Base-by-base conservation (phyloP, 2,329 filamentous ascomycete species). In the Balansia obtecta region DNA sequence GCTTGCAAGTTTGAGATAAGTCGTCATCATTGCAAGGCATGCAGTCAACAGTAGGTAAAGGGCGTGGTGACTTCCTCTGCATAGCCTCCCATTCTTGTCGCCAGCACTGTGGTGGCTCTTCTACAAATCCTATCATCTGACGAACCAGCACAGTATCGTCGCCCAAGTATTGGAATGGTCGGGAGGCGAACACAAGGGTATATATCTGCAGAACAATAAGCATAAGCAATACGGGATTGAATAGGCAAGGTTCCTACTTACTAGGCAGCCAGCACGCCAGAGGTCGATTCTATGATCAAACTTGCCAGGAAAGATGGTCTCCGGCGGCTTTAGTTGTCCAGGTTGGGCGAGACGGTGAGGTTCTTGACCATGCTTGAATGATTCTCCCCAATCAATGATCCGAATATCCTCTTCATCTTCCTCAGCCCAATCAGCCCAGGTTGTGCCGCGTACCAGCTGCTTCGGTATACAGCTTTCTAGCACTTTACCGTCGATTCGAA, bases 201-300 rank as follows among this genome's bases (percentile, higher is more conserved):
- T 33, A 34, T 38, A 4, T 45, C 43, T 45, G 20, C 30, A 11
- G 18, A 12, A n/a, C 16, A 48, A 38, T 48, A 4, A 48, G 46
- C 18, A 30, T 48, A 22, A 22, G 2, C 4, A 22, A 11, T 32
- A 11, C 32, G 46, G 27, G 13, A 18, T 41, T 13, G 20, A 32
- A 37, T 16, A 18, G 46, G 16, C 33, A 41, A n/a, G 13, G 13
- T 15, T n/a, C n/a, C n/a, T n/a, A 20, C 46, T 48, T 48, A 48
- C 46, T 30, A 48, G 33, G 46, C 46, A 42, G 18, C 33, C 46
- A n/a, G 30, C 46, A 12, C 46, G 46, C 46, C 46, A 48, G 15
- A 48, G 46, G 46, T 48, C 46, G 32, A 48, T n/a, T 48, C 33
- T 30, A 32, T 48, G 22, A 20, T 48, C 46, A 20, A 48, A 22